Conservation (phyloP, 2,329 filamentous ascomycete genomes). For the Talaromyces sp. region DNA sequence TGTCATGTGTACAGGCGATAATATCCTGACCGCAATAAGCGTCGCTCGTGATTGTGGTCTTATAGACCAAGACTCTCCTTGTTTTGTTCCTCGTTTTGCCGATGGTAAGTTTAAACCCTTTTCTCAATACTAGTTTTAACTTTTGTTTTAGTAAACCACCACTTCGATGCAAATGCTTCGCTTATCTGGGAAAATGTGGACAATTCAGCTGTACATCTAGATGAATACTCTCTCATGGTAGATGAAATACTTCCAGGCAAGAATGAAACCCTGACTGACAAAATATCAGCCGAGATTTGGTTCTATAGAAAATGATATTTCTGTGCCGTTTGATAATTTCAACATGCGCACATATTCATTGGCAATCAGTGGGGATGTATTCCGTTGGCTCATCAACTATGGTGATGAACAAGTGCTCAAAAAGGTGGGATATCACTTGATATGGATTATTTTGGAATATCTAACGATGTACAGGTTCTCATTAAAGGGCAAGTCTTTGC, state of each 20-base stretch:
- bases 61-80: conserved; percentile 73
- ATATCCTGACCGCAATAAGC: conserved; percentile 93
- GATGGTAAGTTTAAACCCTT: conserved; percentile 48
- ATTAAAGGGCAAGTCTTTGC: conserved; percentile 90
- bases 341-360: conserved; percentile 81
- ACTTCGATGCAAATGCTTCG: conserved; percentile 65
- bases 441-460: neutral
- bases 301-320: conserved; percentile 68
- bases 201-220: conserved; percentile 68
- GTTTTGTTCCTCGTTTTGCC: conserved; percentile 84
- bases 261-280: conserved; percentile 3
- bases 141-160: conserved; percentile 11
- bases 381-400: conserved; percentile 93
- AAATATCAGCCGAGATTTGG: conserved; percentile 60
- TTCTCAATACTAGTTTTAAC: neutral
- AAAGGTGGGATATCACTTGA: conserved; percentile 42
- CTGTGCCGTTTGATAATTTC: conserved; percentile 75
- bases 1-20: conserved; percentile 97
- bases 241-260: conserved; percentile 14
- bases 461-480: conserved; percentile 60
- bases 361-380: conserved; percentile 87
- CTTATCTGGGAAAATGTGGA: conserved; percentile 95
- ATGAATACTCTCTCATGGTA: conserved; percentile 69
- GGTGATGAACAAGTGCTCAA: conserved; percentile 73
- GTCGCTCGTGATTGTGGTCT: conserved; percentile 86